Evolutionary conservation across 176 grass and related monocot genomes (phyloP).

Genomic region (Carex pumila): DNA sequence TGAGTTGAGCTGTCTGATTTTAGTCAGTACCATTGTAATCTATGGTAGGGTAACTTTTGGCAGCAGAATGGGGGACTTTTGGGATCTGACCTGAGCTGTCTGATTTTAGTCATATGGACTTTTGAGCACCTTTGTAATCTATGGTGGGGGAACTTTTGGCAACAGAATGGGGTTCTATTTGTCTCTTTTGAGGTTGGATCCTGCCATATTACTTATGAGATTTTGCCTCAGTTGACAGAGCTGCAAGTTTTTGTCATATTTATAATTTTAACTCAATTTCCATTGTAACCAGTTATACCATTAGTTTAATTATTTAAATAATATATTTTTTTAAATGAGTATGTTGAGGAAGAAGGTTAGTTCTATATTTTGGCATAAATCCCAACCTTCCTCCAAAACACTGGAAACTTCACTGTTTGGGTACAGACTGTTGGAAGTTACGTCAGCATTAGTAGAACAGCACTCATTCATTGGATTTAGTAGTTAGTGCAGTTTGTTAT

Average conservation of each 20-base stretch:
- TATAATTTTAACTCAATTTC: neutral
- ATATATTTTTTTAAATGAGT: neutral
- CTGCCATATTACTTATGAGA: neutral
- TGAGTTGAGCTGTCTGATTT: neutral
- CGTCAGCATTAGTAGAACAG: neutral
- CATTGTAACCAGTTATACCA: neutral
- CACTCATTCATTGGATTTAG: neutral
- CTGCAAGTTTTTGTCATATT: neutral
- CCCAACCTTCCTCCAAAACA: neutral
- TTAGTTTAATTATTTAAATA: neutral
- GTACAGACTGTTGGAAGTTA: neutral
- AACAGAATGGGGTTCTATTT: neutral
- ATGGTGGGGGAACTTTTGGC: neutral
- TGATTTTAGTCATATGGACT: neutral
- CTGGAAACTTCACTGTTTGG: neutral
- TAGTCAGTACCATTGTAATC: neutral
- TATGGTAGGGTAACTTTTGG: neutral
- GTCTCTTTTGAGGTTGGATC: neutral
- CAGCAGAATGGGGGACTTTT: neutral
- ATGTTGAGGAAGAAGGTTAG: neutral
- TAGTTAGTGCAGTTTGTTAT: constrained; percentile 4
- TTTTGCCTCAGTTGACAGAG: neutral
- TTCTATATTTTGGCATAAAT: neutral
- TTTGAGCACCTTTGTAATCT: neutral
- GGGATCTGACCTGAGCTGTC: neutral